Evolutionary conservation across 1,139 yeast genomes (phyloP), one percentile per base, ranked within the genome.

Genomic region (Taphrina deformans): DNA sequence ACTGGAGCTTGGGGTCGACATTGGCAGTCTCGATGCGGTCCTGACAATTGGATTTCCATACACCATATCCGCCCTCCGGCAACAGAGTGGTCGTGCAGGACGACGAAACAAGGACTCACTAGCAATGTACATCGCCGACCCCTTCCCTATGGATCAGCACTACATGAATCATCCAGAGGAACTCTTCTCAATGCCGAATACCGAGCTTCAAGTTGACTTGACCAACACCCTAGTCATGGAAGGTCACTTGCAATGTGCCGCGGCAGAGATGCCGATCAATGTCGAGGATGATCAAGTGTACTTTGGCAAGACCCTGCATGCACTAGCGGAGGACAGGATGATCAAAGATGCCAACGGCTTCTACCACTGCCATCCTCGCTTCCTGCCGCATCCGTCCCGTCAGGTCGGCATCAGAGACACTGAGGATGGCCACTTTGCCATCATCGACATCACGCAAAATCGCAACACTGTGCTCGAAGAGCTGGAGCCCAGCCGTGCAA

Each of bases 1-100:
- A 0, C 78, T 93, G 67, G 99, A 93, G 73, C 80, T 93, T 62
- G 99, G 99, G 58, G 89, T 93, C 62, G 99, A 93, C 78, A 87
- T 93, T 69, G 96, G 98, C 55, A 89, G 88, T 26, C 78, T 93
- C 62, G 99, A 93, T 75, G 91, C 96, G 0, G 98, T 92, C 0
- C 78, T 93, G 1, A 84, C 91, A 75, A 90, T 96, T 71, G 98
- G 98, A 0, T 95, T 93, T 70, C 99, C 99, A 0, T 78, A 85
- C 48, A 88, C 96, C 68, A 82, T 91, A 67, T 87, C 95, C 68
- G 90, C 90, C 69, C 82, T 93, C 72, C 90, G 93, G 70, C 99
- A 93, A 75, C 99, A 93, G 72, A 87, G 95, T 78, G 99, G 99
- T 41, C 81, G 99, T 71, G 97, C 97, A 0, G 99, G 99, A 14